Conservation (phyloP, 805 yeast species). For the Tetrapisispora phaffii region DNA sequence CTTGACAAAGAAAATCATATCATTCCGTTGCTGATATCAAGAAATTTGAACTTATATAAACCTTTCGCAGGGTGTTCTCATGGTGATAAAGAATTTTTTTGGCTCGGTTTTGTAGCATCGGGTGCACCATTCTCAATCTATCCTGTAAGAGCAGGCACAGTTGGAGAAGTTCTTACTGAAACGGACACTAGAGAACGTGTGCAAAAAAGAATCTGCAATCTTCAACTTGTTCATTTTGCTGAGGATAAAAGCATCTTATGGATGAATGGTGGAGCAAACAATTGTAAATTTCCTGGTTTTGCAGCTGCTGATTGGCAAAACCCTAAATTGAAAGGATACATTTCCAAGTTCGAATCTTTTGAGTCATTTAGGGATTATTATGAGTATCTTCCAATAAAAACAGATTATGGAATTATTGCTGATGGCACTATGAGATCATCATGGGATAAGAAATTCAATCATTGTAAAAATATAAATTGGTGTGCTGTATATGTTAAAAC, state of each 20-base stretch:
- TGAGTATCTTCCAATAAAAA: conserved; percentile 3
- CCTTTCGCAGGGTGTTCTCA: conserved; percentile 43
- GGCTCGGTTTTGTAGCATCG: conserved; percentile 52
- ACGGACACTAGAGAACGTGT: conserved; percentile 4
- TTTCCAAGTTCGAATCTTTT: conserved; percentile 1
- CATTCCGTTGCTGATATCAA: conserved; percentile 37
- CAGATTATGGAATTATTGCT: conserved; percentile 2
- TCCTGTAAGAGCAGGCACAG: conserved; percentile 9
- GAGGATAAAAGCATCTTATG: conserved; percentile 8
- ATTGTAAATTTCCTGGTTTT: conserved; percentile 10
- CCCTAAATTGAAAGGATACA: conserved; percentile 3
- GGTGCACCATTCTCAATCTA: conserved; percentile 38
- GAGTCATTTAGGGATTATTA: conserved; percentile 7
- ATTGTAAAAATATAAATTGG: conserved; percentile 2
- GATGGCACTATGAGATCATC: neutral
- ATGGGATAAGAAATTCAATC: neutral
- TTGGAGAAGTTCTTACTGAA: conserved; percentile 8
- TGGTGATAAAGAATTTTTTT: conserved; percentile 67
- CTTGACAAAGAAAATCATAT: conserved; percentile 36
- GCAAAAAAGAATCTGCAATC: conserved; percentile 7
- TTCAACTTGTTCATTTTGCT: conserved; percentile 10
- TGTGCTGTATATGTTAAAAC: conserved; percentile 1
- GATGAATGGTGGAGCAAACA: conserved; percentile 15
- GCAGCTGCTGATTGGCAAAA: conserved; percentile 9
- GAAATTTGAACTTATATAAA: conserved; percentile 35